A percentile compares a stretch with the other conserved stretches of the same genome.
Evolutionary conservation across 305 asterid genomes (phyloP).

Genomic region (Solanum hybrid): DNA sequence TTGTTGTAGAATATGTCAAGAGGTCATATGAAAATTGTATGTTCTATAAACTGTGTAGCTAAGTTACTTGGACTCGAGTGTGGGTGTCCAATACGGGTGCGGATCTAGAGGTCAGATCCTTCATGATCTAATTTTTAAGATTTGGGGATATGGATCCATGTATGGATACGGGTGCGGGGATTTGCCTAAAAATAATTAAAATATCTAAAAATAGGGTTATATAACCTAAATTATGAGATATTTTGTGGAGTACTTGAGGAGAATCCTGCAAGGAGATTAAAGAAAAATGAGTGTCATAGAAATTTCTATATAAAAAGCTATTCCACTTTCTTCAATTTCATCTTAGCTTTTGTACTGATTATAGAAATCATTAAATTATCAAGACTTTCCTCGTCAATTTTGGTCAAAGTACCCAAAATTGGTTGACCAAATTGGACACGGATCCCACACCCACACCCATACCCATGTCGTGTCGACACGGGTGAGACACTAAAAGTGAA

Average conservation of each 20-base stretch:
- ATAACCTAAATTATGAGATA: background rate
- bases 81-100: background rate
- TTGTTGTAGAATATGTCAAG: background rate
- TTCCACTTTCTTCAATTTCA: background rate
- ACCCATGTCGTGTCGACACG: background rate
- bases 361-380: background rate
- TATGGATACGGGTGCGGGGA: background rate
- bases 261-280: background rate
- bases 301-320: background rate
- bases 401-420: background rate
- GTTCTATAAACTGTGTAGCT: background rate
- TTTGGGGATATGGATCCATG: background rate
- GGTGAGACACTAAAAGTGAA: background rate
- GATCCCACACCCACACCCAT: background rate
- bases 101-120: background rate
- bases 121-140: background rate
- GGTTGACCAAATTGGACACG: background rate
- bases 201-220: background rate
- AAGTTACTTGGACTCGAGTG: background rate
- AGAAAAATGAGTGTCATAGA: background rate
- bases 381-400: background rate
- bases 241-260: background rate
- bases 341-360: background rate
- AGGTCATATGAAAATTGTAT: background rate
- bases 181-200: background rate